These are phyloP conservation scores for Pontederia paniculata DNA, from an alignment of 176 grass and related monocot genomes.

Conservation along the genomic window DNA sequence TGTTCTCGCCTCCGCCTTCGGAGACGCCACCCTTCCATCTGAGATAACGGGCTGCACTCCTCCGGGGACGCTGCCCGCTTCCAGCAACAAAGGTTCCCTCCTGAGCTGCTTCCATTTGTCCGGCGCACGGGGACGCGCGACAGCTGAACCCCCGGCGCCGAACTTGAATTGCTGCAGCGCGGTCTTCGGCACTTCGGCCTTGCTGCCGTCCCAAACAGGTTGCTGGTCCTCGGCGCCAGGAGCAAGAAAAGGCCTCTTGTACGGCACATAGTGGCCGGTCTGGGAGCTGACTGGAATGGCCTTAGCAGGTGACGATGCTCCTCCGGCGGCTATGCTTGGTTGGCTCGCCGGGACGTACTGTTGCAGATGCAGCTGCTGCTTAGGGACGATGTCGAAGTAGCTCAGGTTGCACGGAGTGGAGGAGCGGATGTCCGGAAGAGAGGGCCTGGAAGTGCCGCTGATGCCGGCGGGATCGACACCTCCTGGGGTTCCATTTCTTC, in stretches of 20 bases:
- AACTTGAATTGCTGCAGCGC: not conserved
- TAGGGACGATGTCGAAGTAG: not conserved
- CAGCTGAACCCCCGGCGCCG: not conserved
- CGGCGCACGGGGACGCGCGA: too few relatives aligned
- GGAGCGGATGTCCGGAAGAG: constrained; percentile 5
- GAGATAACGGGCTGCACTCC: not conserved
- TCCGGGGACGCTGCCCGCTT: too few relatives aligned
- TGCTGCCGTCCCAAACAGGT: not conserved
- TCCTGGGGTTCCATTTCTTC: constrained; percentile 46
- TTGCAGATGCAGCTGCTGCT: not conserved
- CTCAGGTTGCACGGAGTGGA: not conserved
- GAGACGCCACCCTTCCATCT: too few relatives aligned
- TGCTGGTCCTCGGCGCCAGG: not conserved
- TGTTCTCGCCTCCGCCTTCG: not conserved
- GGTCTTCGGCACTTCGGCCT: not conserved
- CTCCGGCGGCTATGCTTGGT: not conserved
- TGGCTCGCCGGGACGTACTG: not conserved
- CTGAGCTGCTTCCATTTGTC: too few relatives aligned
- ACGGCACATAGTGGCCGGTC: constrained; percentile 25
- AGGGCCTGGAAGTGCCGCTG: not conserved
- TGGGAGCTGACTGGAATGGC: not conserved
- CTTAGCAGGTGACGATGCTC: constrained; percentile 10
- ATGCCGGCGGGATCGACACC: not conserved
- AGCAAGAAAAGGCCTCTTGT: constrained; percentile 16
- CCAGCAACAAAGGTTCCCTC: too few relatives aligned